Percentiles rank a stretch among this genome's conserved stretches.
These are phyloP conservation scores for Epichloe baconii DNA, from an alignment of 2,329 filamentous ascomycete species.

Conservation along the genomic window DNA sequence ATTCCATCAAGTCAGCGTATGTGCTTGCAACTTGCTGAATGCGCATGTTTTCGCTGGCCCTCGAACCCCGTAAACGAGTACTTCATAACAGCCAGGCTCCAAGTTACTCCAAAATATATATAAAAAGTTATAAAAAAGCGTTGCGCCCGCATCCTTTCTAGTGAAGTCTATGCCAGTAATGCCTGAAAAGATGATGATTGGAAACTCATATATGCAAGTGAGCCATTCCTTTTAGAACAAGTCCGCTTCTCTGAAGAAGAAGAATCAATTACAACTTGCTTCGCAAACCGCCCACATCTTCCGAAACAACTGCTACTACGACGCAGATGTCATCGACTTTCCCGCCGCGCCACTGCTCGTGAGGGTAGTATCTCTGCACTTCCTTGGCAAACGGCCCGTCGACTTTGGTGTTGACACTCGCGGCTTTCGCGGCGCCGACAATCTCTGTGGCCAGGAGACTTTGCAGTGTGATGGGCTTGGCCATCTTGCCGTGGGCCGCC, in stretches of 20 bases:
- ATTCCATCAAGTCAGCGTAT: too few relatives aligned
- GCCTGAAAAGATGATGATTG: neutral
- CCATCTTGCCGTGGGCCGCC: slow-evolving; percentile 10
- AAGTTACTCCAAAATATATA: neutral
- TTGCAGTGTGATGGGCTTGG: slow-evolving; percentile 47
- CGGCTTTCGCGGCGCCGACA: slow-evolving; percentile 68
- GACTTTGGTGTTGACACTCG: slow-evolving; percentile 66
- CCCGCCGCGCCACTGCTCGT: slow-evolving; percentile 78
- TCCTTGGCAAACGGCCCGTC: slow-evolving; percentile 94
- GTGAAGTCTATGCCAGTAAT: neutral
- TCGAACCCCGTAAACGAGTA: neutral
- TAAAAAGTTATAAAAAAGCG: neutral
- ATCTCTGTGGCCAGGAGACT: slow-evolving; percentile 68
- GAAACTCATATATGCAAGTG: slow-evolving; percentile 1
- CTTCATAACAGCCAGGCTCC: neutral
- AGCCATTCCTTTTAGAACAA: neutral
- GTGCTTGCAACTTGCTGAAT: neutral
- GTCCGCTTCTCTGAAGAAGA: neutral
- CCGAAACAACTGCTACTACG: slow-evolving; percentile 64
- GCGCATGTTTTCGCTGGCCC: neutral
- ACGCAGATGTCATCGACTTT: slow-evolving; percentile 95
- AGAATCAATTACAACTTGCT: slow-evolving; percentile 20
- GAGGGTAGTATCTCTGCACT: slow-evolving; percentile 75
- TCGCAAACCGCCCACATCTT: slow-evolving; percentile 29
- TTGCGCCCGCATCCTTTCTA: neutral